Conservation (phyloP, 2,329 filamentous ascomycete genomes). For the Elsinoe fawcettii region DNA sequence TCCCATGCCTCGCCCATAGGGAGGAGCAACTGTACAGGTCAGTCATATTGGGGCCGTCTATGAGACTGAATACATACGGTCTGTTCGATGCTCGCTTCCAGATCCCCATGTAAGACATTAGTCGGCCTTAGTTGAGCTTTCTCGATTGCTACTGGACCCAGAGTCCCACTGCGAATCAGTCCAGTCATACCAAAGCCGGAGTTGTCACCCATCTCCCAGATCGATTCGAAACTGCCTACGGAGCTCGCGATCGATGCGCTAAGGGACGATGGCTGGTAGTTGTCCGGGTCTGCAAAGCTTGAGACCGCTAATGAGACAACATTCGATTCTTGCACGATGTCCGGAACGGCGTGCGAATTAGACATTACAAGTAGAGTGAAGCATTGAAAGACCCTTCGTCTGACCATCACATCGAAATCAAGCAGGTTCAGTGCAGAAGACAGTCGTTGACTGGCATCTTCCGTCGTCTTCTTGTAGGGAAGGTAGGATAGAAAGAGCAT, state of each 20-base stretch:
- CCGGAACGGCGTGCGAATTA: constrained; percentile 74
- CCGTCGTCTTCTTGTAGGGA: constrained; percentile 72
- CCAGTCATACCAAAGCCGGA: constrained; percentile 90
- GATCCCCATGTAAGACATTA: constrained; percentile 40
- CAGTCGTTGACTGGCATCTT: constrained; percentile 77
- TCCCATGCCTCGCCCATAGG: constrained; percentile 79
- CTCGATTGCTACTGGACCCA: constrained; percentile 60
- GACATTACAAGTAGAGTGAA: constrained; percentile 86
- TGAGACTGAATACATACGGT: constrained; percentile 26
- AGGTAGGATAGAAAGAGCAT: constrained; percentile 80
- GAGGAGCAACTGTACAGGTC: constrained; percentile 31
- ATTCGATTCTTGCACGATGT: constrained; percentile 84
- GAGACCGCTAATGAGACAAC: constrained; percentile 82
- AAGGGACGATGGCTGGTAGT: constrained; percentile 74
- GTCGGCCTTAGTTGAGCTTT: constrained; percentile 29
- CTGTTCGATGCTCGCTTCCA: constrained; percentile 59
- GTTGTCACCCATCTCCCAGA: constrained; percentile 95
- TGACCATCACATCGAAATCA: constrained; percentile 88
- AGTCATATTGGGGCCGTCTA: background rate
- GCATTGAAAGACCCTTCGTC: constrained; percentile 85
- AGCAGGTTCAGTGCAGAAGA: constrained; percentile 79
- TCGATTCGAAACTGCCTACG: constrained; percentile 79
- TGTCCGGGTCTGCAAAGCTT: constrained; percentile 86
- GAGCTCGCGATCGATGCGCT: constrained; percentile 88
- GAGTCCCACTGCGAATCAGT: constrained; percentile 67